Conservation (phyloP, 495 filamentous ascomycete genomes). For the Aspergillus nanangensis region DNA sequence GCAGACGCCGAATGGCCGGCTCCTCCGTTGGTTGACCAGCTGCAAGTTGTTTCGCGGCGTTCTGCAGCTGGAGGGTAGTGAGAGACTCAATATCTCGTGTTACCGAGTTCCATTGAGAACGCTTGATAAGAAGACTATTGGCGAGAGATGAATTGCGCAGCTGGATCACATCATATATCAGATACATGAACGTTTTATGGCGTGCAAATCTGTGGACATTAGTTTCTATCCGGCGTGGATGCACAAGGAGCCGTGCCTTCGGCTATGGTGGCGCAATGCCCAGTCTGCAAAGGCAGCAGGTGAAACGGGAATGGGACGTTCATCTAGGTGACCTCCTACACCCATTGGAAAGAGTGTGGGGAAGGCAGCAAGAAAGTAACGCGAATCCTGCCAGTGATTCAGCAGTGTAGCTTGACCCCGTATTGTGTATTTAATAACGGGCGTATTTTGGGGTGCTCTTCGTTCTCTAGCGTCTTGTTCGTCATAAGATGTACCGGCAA, state of each 20-base stretch:
- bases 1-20: background rate
- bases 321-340: background rate
- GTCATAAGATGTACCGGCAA: no score
- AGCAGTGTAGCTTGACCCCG: background rate
- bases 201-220: background rate
- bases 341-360: background rate
- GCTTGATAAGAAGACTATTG: background rate
- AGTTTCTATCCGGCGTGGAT: background rate
- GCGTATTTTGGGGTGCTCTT: background rate
- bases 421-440: background rate
- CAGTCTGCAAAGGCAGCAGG: background rate
- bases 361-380: background rate
- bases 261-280: background rate
- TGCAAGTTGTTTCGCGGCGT: background rate
- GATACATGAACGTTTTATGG: background rate
- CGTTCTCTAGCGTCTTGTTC: background rate
- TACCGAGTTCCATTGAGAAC: background rate
- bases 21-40: background rate
- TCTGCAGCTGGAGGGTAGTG: background rate
- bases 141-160: background rate
- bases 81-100: background rate
- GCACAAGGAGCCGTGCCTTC: background rate
- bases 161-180: background rate
- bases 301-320: background rate
- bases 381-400: background rate